phyloP scores from a whole-genome alignment of 768 basidiomycete genomes.

The Ramaria rubella region DNA sequence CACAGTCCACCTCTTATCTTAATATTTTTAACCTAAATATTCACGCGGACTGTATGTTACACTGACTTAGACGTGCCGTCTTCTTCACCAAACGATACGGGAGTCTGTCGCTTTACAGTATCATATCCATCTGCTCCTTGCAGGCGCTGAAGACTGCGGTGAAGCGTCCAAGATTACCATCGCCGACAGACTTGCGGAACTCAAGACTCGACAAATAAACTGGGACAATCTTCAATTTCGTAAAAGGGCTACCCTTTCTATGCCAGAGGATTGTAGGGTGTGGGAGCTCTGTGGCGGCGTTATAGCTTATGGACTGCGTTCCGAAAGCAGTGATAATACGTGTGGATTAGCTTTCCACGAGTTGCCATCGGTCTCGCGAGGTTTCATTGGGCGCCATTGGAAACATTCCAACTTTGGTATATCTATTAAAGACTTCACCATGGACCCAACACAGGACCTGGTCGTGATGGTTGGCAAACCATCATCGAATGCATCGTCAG shows the following conservation, averaged over 20 bases:
- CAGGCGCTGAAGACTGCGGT: background rate
- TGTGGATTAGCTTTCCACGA: constrained; percentile 36
- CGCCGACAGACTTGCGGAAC: background rate
- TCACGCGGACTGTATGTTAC: background rate
- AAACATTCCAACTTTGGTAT: constrained; percentile 30
- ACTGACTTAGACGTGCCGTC: background rate
- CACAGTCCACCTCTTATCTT: background rate
- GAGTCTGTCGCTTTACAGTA: background rate
- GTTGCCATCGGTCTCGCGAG: constrained; percentile 43
- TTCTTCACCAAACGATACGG: background rate
- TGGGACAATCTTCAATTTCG: background rate
- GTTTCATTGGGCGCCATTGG: constrained; percentile 44
- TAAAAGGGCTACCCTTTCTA: background rate
- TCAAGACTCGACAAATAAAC: background rate
- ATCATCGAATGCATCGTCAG: constrained; percentile 29
- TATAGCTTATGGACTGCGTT: constrained; percentile 35
- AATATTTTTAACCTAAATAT: background rate
- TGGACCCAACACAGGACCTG: constrained; percentile 65
- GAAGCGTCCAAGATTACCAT: background rate
- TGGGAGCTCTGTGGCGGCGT: constrained; percentile 59
- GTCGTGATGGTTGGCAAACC: constrained; percentile 44
- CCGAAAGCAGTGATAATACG: background rate
- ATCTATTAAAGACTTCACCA: constrained; percentile 45
- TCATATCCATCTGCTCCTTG: background rate
- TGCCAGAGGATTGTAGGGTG: constrained; percentile 25